Evolutionary conservation across 106 monocot genomes (phyloP), one percentile per base, ranked within the genome.

Genomic region (Dioscorea alata): DNA sequence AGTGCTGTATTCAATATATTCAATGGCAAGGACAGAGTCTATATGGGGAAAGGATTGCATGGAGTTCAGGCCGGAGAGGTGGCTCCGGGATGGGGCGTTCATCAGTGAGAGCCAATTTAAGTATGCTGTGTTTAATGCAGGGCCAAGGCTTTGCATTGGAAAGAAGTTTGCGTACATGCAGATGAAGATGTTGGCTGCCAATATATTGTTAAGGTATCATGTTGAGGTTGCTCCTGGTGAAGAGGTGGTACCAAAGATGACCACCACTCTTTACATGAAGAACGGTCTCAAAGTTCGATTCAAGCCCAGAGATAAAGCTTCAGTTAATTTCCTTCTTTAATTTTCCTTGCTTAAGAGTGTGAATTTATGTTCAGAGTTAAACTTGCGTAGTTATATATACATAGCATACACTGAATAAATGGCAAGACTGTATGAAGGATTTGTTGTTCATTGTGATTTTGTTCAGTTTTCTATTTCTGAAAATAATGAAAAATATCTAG

Each of bases 141-240:
- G 96, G 21, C 96, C 91, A 8, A 79, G 96, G 80, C 72, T 96
- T 19, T 96, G 96, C 74, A 56, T 96, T 10, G 96, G 96, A n/a
- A 96, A 96, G 84, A 88, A 82, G 73, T 96, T 96, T 57, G 96
- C 96, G 0, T 96, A 92, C 82, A 71, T 75, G 78, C 96, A 96
- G 86, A 96, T 96, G 96, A 96, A 96, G 78, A 87, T 79, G 84
- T 82, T 84, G 70, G 88, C 82, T 15, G 83, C 91, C 54, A 68
- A 89, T 9, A 61, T 96, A 21, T 63, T 96, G 52, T 50, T 78
- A 14, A 66, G 86, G 76, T 91, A 80, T 51, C 69, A 48, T 31
- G 88, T 96, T 17, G 70, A 31, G 68, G 82, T 89, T 34, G 75
- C 61, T 59, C 59, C 80, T 25, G 86, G 79, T n/a, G 88, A 96